Percentiles rank a stretch among this genome's conserved stretches.
phyloP scores from a whole-genome alignment of 78 protist species.

The Isochrysis galbana region DNA sequence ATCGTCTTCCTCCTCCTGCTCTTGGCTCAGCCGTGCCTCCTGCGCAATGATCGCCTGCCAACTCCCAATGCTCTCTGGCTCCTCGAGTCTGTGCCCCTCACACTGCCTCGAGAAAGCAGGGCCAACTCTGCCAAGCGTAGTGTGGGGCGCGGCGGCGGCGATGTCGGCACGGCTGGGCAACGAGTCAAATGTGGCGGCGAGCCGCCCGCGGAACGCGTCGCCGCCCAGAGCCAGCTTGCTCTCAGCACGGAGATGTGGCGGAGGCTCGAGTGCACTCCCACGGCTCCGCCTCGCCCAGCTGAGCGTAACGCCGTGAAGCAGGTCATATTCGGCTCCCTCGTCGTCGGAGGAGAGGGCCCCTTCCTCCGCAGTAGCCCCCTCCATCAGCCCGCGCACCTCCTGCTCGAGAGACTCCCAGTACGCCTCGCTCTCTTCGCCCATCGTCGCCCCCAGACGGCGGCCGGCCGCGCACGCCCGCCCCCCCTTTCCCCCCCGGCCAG shows the following conservation, averaged over 20 bases:
- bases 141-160: not conserved
- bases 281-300: not conserved
- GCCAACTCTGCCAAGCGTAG: not conserved
- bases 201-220: not conserved
- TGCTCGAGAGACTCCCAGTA: not conserved
- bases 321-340: not conserved
- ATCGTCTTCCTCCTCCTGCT: not conserved
- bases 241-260: not conserved
- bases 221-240: not conserved
- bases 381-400: not conserved
- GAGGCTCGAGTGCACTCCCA: not conserved
- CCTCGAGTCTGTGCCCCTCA: not conserved
- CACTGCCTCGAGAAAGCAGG: not conserved
- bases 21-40: not conserved
- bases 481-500: too few relatives aligned
- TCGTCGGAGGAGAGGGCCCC: not conserved
- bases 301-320: not conserved
- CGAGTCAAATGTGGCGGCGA: not conserved
- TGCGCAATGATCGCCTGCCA: not conserved
- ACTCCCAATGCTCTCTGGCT: not conserved
- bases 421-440: too few relatives aligned
- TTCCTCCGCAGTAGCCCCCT: not conserved
- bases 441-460: too few relatives aligned
- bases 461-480: too few relatives aligned
- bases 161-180: not conserved